A percentile compares a stretch with the other conserved stretches of the same genome.
phyloP scores from a whole-genome alignment of 306 rosid species.

The Canavalia ensiformis region DNA sequence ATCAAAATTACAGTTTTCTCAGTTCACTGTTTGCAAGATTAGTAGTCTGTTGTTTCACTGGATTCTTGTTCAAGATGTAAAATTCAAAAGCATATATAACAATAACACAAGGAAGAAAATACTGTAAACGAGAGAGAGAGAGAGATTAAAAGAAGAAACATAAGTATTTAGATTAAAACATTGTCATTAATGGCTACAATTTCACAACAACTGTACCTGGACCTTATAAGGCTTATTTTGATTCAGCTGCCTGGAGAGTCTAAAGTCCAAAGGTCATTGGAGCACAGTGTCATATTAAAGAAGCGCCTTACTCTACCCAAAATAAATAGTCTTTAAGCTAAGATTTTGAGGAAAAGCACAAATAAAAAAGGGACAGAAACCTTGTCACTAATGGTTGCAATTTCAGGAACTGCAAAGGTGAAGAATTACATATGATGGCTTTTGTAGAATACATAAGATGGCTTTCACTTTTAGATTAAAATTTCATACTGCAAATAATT shows the following conservation, averaged over 20 bases:
- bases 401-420: not conserved
- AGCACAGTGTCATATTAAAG: too few species aligned
- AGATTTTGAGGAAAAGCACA: too few species aligned
- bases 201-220: not conserved
- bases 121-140: not conserved
- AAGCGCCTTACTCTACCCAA: too few species aligned
- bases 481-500: not conserved
- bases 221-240: not conserved
- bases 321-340: not conserved
- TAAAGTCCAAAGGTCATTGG: too few species aligned
- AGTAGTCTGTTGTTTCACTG: not conserved
- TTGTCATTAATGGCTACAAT: not conserved
- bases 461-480: not conserved
- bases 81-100: conserved; percentile 12
- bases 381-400: not conserved
- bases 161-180: not conserved
- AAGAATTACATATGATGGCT: not conserved
- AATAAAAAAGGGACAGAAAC: too few species aligned
- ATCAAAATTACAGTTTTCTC: conserved; percentile 30
- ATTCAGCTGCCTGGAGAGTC: too few species aligned
- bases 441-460: not conserved
- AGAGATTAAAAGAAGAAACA: not conserved
- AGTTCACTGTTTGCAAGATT: conserved; percentile 30
- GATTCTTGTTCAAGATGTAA: not conserved
- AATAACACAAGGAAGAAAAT: not conserved